Conservation (phyloP, 106 monocot genomes). For the Allium cepa region DNA sequence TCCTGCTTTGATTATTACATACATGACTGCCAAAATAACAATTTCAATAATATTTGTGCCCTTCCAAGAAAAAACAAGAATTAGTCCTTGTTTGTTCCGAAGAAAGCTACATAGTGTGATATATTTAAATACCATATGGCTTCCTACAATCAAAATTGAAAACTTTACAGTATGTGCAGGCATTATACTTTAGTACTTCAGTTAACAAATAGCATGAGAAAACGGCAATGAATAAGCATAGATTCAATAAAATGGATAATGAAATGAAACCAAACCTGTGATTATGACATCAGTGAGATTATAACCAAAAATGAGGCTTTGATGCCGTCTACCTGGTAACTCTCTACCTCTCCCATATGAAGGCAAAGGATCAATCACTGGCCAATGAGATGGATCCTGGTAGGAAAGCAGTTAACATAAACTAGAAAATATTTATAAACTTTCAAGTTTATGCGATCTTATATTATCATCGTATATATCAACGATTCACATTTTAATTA, state of each 20-base stretch:
- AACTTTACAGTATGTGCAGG: not conserved
- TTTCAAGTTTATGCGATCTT: not conserved
- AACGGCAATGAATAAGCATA: not conserved
- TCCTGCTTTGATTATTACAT: too few species aligned
- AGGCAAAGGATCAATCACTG: constrained; percentile 81
- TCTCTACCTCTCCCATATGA: constrained; percentile 92
- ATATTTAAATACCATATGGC: not conserved
- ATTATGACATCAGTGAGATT: constrained; percentile 86
- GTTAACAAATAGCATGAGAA: not conserved
- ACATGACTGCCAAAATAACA: too few species aligned
- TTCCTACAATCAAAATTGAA: not conserved
- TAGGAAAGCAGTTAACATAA: not conserved
- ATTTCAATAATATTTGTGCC: too few species aligned
- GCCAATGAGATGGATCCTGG: constrained; percentile 76
- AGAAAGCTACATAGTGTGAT: not conserved
- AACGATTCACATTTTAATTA: too few species aligned
- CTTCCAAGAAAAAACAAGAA: too few species aligned
- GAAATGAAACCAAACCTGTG: constrained; percentile 7
- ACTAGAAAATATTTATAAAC: not conserved
- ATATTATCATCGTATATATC: too few species aligned
- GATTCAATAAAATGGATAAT: not conserved
- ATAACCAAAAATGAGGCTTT: constrained; percentile 70
- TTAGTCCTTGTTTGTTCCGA: too few species aligned
- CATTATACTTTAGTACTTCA: not conserved
- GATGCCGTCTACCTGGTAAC: constrained; percentile 78